Evolutionary conservation across 306 rosid species (phyloP).

Genomic region (Macrotyloma uniflorum): DNA sequence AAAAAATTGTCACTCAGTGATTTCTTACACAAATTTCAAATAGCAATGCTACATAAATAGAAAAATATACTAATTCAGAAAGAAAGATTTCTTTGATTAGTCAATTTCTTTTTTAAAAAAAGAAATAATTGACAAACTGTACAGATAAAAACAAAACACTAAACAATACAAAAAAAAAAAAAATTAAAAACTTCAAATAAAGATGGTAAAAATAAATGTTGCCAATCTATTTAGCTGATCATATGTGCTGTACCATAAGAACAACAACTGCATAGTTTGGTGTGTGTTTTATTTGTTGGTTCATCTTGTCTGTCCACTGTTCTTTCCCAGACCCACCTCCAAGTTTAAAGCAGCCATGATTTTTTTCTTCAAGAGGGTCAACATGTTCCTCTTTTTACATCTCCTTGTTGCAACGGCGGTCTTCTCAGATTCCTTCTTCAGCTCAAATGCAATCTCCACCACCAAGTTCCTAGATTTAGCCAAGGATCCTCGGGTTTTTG

Average conservation of each 20-base stretch:
- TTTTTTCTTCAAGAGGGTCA: constrained; percentile 42
- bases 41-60: too few relatives aligned
- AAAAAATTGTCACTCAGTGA: too few relatives aligned
- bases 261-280: background rate
- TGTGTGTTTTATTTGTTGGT: constrained; percentile 8
- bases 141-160: too few relatives aligned
- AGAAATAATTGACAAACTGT: too few relatives aligned
- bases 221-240: background rate
- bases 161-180: background rate
- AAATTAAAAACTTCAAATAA: background rate
- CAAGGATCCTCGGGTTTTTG: constrained; percentile 50
- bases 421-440: constrained; percentile 42
- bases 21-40: too few relatives aligned
- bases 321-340: constrained; percentile 17
- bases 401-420: constrained; percentile 21
- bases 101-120: too few relatives aligned
- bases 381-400: constrained; percentile 25
- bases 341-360: constrained; percentile 31
- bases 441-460: constrained; percentile 46
- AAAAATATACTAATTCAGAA: too few relatives aligned
- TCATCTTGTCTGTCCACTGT: constrained; percentile 10
- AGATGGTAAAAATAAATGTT: background rate
- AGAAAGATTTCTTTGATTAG: too few relatives aligned
- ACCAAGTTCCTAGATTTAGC: constrained; percentile 53
- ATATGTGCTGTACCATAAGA: background rate